Percentiles rank a stretch among this genome's conserved stretches.
Conservation (phyloP, 75 land plant species). For the Adiantum capillusveneris region DNA sequence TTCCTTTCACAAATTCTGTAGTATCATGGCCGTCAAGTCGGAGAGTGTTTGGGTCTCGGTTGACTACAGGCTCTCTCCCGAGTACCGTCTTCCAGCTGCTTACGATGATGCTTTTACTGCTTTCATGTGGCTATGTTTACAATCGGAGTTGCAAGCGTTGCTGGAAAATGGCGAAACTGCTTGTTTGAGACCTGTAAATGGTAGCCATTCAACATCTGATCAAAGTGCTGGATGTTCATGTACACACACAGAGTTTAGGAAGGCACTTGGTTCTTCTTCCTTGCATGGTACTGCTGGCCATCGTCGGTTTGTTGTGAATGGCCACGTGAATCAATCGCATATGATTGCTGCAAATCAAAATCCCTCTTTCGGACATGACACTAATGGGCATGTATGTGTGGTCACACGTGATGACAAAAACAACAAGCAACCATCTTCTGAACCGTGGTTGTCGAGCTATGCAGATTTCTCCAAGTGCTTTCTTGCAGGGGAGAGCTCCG, state of each 20-base stretch:
- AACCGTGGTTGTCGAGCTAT: slow-evolving; percentile 9
- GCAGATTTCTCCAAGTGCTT: slow-evolving; percentile 8
- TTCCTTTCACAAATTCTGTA: slow-evolving; percentile 5
- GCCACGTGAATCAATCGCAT: no score
- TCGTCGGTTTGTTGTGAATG: no score
- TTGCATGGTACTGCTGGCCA: no score
- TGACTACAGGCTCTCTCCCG: background rate
- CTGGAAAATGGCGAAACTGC: no score
- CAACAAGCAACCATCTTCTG: background rate
- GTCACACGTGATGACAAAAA: background rate
- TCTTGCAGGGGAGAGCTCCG: slow-evolving; percentile 12
- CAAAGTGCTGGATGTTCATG: no score
- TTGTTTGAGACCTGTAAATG: background rate
- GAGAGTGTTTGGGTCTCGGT: slow-evolving; percentile 1
- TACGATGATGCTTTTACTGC: slow-evolving; percentile 3
- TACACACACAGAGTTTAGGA: no score
- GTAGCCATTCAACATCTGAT: background rate
- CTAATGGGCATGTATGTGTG: background rate
- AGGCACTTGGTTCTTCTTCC: no score
- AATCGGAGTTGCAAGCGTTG: background rate
- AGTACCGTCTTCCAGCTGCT: slow-evolving; percentile 6
- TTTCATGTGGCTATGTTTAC: background rate
- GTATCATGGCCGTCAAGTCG: background rate
- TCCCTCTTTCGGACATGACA: background rate
- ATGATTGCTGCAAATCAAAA: no score